These are phyloP conservation scores for Lanmaoa pseudosensibilis DNA, from an alignment of 768 basidiomycete genomes.

Conservation along the genomic window DNA sequence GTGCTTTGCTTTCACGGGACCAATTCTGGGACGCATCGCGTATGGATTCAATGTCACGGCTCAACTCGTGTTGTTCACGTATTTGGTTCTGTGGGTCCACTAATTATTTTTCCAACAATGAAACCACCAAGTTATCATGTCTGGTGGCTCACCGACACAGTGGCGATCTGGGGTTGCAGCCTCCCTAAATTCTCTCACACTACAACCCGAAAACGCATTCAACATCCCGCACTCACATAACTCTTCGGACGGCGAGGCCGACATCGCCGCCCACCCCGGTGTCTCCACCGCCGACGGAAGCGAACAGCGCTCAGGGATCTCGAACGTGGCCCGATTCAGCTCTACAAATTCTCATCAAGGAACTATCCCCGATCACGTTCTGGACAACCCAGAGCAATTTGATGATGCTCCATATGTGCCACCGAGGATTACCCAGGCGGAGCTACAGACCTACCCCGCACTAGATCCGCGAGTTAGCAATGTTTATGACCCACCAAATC, in stretches of 20 bases:
- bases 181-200: slow-evolving; percentile 15
- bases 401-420: slow-evolving; percentile 34
- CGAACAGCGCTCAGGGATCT: slow-evolving; percentile 10
- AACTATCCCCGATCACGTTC: slow-evolving; percentile 6
- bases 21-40: slow-evolving; percentile 17
- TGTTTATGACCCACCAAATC: slow-evolving; percentile 12
- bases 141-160: slow-evolving; percentile 19
- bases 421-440: slow-evolving; percentile 23
- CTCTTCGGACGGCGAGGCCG: slow-evolving; percentile 22
- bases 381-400: slow-evolving; percentile 20
- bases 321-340: slow-evolving; percentile 12
- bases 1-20: slow-evolving; percentile 5
- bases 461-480: slow-evolving; percentile 9
- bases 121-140: slow-evolving; percentile 27
- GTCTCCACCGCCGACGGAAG: slow-evolving; percentile 13
- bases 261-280: slow-evolving; percentile 16
- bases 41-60: slow-evolving; percentile 2
- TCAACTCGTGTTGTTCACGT: slow-evolving; percentile 24
- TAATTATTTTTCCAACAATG: slow-evolving; percentile 30
- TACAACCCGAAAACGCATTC: slow-evolving; percentile 4
- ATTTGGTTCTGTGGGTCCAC: slow-evolving; percentile 38
- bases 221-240: slow-evolving; percentile 14
- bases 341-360: slow-evolving; percentile 15
- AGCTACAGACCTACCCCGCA: slow-evolving; percentile 16
- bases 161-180: slow-evolving; percentile 13